Base-by-base conservation (phyloP, 768 basidiomycete genomes). In the Trametes elegans region DNA sequence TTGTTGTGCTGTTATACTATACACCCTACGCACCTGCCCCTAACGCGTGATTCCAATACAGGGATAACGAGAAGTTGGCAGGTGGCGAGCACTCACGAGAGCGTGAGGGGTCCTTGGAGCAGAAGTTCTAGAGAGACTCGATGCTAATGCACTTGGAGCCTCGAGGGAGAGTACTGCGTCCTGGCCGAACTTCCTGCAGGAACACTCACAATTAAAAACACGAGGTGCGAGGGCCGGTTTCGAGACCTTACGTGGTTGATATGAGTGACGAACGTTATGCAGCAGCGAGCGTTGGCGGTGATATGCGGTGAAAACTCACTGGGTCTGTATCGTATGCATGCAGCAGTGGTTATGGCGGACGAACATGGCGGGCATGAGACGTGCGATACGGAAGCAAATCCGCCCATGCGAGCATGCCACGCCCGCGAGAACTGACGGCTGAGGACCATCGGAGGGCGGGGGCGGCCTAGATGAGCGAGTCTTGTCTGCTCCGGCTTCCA, bases 121-220 rank as follows among this genome's bases (percentile, higher is more conserved):
- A 14, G 21, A 34, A 47, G 29, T 34, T 47, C 46, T 27, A 27
- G 18, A 24, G 32, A 11, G 34, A 36, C 21, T 14, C 23, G 23
- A 24, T 4, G 41, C n/a, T n/a, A n/a, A n/a, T n/a, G 34, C 34
- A n/a, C 34, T 32, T 2, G 18, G 28, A 21, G 28, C 6, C 8
- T 29, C 19, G 40, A 41, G 40, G 11, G 21, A 19, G 10, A 11
- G 16, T n/a, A 5, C 6, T 26, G 11, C 19, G 26, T 7, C 2
- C 18, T 35, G 18, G 48, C 5, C 38, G 40, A 51, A 51, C 10
- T 28, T 41, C 29, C 24, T 23, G 16, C 35, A 32, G 29, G 49
- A 42, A 51, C 7, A 21, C 49, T 42, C 40, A 51, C 21, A 51
- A 51, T 51, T 28, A 51, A 51, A 51, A 42, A 21, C 29, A 51